A percentile compares a stretch with the other conserved stretches of the same genome.
phyloP scores from a whole-genome alignment of 345 rosid species.

The Rhizophora mangle region DNA sequence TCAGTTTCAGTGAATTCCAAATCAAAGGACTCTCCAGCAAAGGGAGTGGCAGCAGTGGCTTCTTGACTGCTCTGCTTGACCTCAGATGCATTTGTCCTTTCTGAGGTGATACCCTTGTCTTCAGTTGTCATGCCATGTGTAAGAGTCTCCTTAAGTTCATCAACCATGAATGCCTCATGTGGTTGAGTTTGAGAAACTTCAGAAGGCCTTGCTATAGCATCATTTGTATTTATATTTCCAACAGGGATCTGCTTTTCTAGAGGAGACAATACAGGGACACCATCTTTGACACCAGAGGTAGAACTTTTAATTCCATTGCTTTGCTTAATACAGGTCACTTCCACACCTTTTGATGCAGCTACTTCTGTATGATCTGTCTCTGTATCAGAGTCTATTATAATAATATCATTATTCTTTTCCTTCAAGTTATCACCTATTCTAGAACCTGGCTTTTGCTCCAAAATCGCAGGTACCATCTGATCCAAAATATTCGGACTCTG shows the following conservation, averaged over 20 bases:
- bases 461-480: not conserved
- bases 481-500: not conserved
- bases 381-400: not conserved
- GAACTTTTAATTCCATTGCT: not conserved
- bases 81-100: constrained; percentile 4
- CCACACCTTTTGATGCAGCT: not conserved
- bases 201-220: constrained; percentile 6
- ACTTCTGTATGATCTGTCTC: not conserved
- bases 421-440: not conserved
- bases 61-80: constrained; percentile 1
- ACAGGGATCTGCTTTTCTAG: constrained; percentile 1
- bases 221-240: not conserved
- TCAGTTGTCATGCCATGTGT: not conserved
- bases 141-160: not conserved
- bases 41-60: constrained; percentile 3
- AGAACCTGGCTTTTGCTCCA: not conserved
- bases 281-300: not conserved
- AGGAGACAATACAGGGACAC: constrained; percentile 5
- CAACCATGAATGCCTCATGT: not conserved
- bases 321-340: not conserved
- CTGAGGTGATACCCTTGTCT: constrained; percentile 3
- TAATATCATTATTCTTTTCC: not conserved
- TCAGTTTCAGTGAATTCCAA: constrained; percentile 3
- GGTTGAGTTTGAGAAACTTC: constrained; percentile 6
- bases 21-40: not conserved